Evolutionary conservation across 2,329 filamentous ascomycete genomes (phyloP).

Genomic region (Scleromitrula shiraiana): DNA sequence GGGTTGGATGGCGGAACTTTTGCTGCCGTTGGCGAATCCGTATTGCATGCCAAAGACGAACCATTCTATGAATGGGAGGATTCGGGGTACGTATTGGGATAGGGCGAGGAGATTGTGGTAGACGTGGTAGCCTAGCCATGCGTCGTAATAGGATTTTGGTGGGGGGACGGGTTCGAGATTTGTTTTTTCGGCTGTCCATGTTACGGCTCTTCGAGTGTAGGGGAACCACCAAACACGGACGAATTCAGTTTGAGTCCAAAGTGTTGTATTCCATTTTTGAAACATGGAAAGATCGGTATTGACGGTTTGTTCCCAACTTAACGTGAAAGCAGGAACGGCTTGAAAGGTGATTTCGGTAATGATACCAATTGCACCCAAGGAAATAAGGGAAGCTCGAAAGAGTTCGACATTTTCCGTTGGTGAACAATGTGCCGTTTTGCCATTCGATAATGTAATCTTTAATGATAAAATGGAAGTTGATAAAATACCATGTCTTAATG

Average conservation of each 20-base stretch:
- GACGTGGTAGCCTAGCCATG: conserved; percentile 72
- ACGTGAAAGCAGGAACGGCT: conserved; percentile 71
- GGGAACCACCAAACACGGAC: conserved; percentile 97
- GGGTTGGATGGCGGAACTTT: conserved; percentile 69
- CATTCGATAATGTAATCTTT: conserved; percentile 75
- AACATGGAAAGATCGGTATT: conserved; percentile 63
- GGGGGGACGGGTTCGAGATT: conserved; percentile 50
- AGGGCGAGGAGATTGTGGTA: conserved; percentile 88
- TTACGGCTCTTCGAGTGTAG: conserved; percentile 77
- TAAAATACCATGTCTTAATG: conserved; percentile 72
- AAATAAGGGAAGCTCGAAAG: conserved; percentile 81
- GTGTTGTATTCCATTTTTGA: conserved; percentile 57
- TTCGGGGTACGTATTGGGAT: conserved; percentile 66
- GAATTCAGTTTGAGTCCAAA: conserved; percentile 84
- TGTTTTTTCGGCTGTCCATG: conserved; percentile 83
- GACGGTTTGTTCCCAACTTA: conserved; percentile 78
- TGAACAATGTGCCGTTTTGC: conserved; percentile 62
- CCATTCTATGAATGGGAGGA: conserved; percentile 87
- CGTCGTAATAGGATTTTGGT: conserved; percentile 67
- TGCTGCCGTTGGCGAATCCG: conserved; percentile 66
- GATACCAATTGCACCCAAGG: conserved; percentile 82
- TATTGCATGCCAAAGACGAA: conserved; percentile 98
- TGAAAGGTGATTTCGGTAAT: conserved; percentile 83
- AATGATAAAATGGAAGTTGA: conserved; percentile 69
- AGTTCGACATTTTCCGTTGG: conserved; percentile 62